phyloP scores from a whole-genome alignment of 345 rosid species.

The Euclidium syriacum region DNA sequence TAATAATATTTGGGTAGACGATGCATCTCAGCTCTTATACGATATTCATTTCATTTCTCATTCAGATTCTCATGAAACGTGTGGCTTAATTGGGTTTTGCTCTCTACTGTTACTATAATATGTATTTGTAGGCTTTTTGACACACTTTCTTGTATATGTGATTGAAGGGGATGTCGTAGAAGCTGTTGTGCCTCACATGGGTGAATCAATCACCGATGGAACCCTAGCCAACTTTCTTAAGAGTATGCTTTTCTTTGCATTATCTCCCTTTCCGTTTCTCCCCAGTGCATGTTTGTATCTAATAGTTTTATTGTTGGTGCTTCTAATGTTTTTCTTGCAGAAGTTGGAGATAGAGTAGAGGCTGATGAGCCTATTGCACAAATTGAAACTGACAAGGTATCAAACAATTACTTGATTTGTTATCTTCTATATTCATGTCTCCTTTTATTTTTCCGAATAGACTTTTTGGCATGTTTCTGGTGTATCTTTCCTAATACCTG shows the following conservation, averaged over 20 bases:
- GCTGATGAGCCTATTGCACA: conserved; percentile 92
- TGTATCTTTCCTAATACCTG: conserved; percentile 11
- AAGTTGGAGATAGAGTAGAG: conserved; percentile 89
- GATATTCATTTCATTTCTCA: neutral
- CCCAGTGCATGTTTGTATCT: neutral
- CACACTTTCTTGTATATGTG: conserved; percentile 16
- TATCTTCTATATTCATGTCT: neutral
- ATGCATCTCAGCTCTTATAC: neutral
- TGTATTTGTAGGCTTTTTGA: conserved; percentile 1
- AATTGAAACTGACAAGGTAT: conserved; percentile 96
- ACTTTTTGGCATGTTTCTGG: neutral
- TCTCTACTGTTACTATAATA: neutral
- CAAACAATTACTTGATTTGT: neutral
- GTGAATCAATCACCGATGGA: conserved; percentile 89
- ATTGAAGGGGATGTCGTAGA: conserved; percentile 60
- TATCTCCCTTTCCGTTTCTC: neutral
- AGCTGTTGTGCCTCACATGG: conserved; percentile 85
- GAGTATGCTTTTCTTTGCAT: conserved; percentile 37
- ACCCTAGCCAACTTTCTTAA: conserved; percentile 69
- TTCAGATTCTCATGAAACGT: neutral
- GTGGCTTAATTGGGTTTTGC: neutral
- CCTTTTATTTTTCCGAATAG: neutral
- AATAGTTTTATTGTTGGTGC: neutral
- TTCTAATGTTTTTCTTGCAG: conserved; percentile 33
- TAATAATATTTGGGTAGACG: neutral